Evolutionary conservation across 2,329 filamentous ascomycete genomes (phyloP).

Genomic region (Clonostachys byssicola): DNA sequence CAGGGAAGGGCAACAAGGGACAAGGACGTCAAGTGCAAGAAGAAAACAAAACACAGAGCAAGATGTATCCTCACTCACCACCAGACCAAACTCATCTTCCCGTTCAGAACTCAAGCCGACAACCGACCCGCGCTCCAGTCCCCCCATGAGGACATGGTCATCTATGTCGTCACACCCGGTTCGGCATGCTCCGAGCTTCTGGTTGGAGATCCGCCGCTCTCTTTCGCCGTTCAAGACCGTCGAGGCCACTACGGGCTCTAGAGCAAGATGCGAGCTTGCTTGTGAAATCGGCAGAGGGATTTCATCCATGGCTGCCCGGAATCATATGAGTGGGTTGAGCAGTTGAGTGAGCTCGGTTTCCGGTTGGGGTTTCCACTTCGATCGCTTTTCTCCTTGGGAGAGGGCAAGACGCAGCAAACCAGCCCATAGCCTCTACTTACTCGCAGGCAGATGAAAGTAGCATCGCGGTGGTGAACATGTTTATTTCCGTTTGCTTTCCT

Average conservation of each 20-base stretch:
- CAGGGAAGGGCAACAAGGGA: background rate
- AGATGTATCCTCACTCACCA: constrained; percentile 25
- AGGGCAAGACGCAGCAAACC: no score
- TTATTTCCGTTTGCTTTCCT: no score
- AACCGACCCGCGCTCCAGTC: constrained; percentile 44
- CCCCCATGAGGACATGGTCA: constrained; percentile 35
- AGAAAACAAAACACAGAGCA: background rate
- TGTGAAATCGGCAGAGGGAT: background rate
- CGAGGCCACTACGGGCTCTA: constrained; percentile 39
- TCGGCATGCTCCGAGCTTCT: constrained; percentile 19
- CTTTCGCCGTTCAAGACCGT: constrained; percentile 33
- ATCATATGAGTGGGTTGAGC: no score
- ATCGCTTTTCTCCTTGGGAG: no score
- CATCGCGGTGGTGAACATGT: no score
- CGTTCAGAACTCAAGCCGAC: constrained; percentile 51
- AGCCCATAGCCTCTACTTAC: no score
- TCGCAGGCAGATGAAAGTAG: no score
- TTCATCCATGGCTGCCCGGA: background rate
- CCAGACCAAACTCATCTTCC: constrained; percentile 37
- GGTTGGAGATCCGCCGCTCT: constrained; percentile 22
- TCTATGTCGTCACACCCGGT: constrained; percentile 47
- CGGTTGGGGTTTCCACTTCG: no score
- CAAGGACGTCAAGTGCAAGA: background rate
- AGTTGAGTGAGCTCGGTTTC: no score
- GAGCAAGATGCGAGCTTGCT: constrained; percentile 27